Evolutionary conservation across 2,329 filamentous ascomycete genomes (phyloP).

Genomic region (Diaporthe batatas): DNA sequence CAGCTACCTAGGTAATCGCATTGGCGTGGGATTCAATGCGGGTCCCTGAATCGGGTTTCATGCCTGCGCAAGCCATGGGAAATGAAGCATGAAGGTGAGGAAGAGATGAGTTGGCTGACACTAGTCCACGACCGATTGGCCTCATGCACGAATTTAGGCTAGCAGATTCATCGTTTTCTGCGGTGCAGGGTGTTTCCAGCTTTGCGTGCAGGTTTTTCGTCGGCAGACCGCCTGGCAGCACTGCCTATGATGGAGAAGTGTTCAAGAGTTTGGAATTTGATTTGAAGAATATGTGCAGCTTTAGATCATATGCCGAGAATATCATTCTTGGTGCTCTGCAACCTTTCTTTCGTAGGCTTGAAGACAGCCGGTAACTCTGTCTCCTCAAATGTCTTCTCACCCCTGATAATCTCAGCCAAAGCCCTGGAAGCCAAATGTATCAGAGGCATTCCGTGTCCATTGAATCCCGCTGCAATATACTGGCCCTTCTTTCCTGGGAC

Average conservation of each 20-base stretch:
- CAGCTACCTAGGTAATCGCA: slow-evolving; percentile 15
- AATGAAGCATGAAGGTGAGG: background rate
- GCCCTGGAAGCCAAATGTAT: slow-evolving; percentile 25
- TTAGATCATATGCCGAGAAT: slow-evolving; percentile 4
- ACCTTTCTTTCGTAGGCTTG: slow-evolving; percentile 27
- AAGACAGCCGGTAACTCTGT: slow-evolving; percentile 29
- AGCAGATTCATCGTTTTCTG: background rate
- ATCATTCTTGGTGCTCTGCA: slow-evolving; percentile 17
- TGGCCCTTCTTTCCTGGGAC: slow-evolving; percentile 36
- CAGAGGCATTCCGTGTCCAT: slow-evolving; percentile 35
- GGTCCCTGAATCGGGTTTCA: slow-evolving; percentile 6
- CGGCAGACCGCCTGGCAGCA: background rate
- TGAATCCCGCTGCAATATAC: slow-evolving; percentile 56
- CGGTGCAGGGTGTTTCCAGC: background rate
- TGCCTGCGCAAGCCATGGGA: background rate
- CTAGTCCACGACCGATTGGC: background rate
- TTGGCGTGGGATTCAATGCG: background rate
- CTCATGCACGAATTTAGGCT: background rate
- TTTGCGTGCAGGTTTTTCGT: background rate
- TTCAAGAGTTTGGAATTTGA: too few species aligned
- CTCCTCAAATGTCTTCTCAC: slow-evolving; percentile 31
- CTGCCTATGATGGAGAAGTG: too few species aligned
- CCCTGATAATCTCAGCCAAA: slow-evolving; percentile 23
- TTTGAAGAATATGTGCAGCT: background rate
- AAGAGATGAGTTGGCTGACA: slow-evolving; percentile 3